Evolutionary conservation across 2,329 filamentous ascomycete species (phyloP).

Genomic region (Emericellopsis cladophorae): DNA sequence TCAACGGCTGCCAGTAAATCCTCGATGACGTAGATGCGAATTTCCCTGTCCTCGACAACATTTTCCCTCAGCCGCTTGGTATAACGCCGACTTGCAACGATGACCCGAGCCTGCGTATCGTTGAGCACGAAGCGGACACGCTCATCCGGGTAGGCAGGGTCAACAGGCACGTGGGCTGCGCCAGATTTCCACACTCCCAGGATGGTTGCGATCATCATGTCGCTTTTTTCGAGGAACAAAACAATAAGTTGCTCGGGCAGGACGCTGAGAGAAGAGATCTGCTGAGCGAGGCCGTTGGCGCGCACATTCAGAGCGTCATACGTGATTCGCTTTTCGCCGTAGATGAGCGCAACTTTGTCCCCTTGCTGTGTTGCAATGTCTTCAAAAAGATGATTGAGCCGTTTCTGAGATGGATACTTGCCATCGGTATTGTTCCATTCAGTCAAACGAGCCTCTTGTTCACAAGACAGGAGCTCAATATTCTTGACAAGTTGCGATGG

Average conservation of each 20-base stretch:
- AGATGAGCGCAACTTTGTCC: not conserved
- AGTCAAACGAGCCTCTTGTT: not conserved
- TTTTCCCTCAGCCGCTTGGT: not conserved
- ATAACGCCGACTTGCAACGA: not conserved
- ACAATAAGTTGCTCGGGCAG: not conserved
- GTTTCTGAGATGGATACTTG: too few species aligned
- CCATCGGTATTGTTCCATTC: not conserved
- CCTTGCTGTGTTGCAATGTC: not conserved
- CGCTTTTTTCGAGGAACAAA: not conserved
- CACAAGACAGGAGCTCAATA: not conserved
- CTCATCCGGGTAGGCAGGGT: not conserved
- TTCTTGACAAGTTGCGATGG: not conserved
- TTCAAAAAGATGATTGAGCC: too few species aligned
- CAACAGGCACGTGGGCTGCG: not conserved
- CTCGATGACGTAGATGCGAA: not conserved
- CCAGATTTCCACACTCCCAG: not conserved
- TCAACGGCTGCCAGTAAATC: not conserved
- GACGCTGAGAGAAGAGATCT: constrained; percentile 17
- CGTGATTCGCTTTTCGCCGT: not conserved
- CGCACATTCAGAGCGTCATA: not conserved
- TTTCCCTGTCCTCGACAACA: not conserved
- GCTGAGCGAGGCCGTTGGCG: constrained; percentile 5
- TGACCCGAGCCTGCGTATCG: not conserved
- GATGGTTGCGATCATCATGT: not conserved
- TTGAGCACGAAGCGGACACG: not conserved